Percentiles rank a stretch among this genome's conserved stretches.
Conservation (phyloP, 2,329 filamentous ascomycete genomes). For the Colletotrichum tofieldiae region DNA sequence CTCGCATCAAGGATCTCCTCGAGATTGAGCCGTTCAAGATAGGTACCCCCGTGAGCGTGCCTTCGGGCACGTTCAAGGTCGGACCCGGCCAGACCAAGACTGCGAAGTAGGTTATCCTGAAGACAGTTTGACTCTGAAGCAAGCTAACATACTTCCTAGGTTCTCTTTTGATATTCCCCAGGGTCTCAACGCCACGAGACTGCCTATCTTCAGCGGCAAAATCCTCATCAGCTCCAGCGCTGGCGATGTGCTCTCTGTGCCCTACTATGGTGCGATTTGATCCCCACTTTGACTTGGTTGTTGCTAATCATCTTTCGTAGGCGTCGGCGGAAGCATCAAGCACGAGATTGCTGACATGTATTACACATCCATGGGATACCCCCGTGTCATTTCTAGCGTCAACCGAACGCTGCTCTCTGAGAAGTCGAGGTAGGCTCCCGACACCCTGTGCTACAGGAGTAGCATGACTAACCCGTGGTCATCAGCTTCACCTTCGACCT, state of each 20-base stretch:
- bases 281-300: too few species aligned
- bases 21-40: slow-evolving; percentile 36
- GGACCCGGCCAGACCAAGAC: slow-evolving; percentile 41
- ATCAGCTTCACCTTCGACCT: slow-evolving; percentile 47
- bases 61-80: slow-evolving; percentile 38
- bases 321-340: slow-evolving; percentile 38
- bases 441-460: too few species aligned
- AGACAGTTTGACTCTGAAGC: not conserved
- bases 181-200: slow-evolving; percentile 47
- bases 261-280: slow-evolving; percentile 49
- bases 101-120: slow-evolving; percentile 22
- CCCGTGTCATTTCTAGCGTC: slow-evolving; percentile 28
- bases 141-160: slow-evolving; percentile 34
- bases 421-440: slow-evolving; percentile 19
- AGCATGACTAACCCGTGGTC: not conserved
- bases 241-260: slow-evolving; percentile 52
- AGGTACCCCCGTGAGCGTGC: slow-evolving; percentile 25
- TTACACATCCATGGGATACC: slow-evolving; percentile 30
- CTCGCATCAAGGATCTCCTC: slow-evolving; percentile 35
- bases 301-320: not conserved
- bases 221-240: slow-evolving; percentile 52
- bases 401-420: slow-evolving; percentile 27
- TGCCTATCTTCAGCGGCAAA: slow-evolving; percentile 55
- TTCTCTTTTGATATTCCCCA: slow-evolving; percentile 53
- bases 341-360: slow-evolving; percentile 32